Evolutionary conservation across 257 asterid genomes (phyloP).

Genomic region (Rhazya stricta): DNA sequence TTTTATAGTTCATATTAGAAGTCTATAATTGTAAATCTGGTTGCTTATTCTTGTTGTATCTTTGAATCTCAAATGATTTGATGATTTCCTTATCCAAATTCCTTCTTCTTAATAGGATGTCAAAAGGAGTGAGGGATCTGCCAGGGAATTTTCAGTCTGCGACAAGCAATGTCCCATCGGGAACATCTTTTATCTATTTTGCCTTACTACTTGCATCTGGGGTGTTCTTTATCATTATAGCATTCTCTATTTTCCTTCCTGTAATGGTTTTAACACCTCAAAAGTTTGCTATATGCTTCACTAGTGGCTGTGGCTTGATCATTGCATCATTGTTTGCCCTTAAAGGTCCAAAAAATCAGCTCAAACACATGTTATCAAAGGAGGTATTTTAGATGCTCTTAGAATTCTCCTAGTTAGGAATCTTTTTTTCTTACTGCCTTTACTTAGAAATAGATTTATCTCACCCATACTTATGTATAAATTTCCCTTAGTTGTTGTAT

Average conservation of each 20-base stretch:
- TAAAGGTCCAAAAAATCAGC: slow-evolving; percentile 76
- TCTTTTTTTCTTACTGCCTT: slow-evolving; percentile 5
- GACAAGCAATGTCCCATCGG: slow-evolving; percentile 66
- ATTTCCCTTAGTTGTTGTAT: background rate
- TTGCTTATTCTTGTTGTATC: background rate
- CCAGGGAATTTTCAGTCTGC: slow-evolving; percentile 77
- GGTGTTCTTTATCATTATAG: slow-evolving; percentile 65
- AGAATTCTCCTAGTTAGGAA: background rate
- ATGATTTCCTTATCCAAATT: background rate
- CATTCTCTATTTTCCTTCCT: slow-evolving; percentile 83
- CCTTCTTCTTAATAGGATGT: slow-evolving; percentile 33
- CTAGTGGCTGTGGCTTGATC: slow-evolving; percentile 75
- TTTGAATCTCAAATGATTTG: background rate
- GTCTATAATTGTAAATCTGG: background rate
- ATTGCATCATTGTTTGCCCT: slow-evolving; percentile 84
- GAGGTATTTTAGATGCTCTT: slow-evolving; percentile 43
- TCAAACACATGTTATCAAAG: slow-evolving; percentile 70
- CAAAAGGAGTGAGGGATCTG: slow-evolving; percentile 66
- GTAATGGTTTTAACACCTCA: slow-evolving; percentile 90
- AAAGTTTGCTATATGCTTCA: slow-evolving; percentile 87
- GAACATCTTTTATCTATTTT: slow-evolving; percentile 68
- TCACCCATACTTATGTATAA: background rate
- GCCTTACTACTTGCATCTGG: slow-evolving; percentile 70
- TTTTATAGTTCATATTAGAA: background rate
- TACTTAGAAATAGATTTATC: background rate